phyloP scores from a whole-genome alignment of 352 stramenopile species.

The Pythium dissotocum region DNA sequence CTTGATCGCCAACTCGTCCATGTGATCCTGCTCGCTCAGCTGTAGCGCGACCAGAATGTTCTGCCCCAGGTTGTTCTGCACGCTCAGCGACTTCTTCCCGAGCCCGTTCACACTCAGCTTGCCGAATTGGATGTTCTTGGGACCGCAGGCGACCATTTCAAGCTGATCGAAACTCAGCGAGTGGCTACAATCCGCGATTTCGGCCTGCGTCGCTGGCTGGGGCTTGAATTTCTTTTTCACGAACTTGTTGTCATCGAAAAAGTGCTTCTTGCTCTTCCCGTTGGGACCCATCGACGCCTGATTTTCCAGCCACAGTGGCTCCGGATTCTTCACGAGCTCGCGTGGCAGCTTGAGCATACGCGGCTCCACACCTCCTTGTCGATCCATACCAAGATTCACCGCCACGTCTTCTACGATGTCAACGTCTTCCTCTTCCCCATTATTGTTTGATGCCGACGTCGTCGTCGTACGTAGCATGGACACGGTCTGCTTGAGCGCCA shows the following conservation, averaged over 20 bases:
- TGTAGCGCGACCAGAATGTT: constrained; percentile 79
- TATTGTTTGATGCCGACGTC: constrained; percentile 30
- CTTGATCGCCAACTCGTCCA: constrained; percentile 62
- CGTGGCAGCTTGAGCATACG: constrained; percentile 46
- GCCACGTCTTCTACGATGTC: constrained; percentile 62
- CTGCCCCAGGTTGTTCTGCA: constrained; percentile 88
- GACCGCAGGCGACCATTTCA: constrained; percentile 55
- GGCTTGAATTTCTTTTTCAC: constrained; percentile 93
- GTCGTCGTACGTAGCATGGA: constrained; percentile 38
- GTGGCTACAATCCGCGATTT: constrained; percentile 82
- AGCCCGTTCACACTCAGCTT: constrained; percentile 86
- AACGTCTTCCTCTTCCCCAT: constrained; percentile 27
- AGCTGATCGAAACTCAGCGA: constrained; percentile 81
- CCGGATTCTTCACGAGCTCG: constrained; percentile 33
- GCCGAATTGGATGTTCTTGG: constrained; percentile 92
- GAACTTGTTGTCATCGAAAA: constrained; percentile 89
- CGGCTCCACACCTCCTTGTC: constrained; percentile 49
- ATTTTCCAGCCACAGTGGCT: constrained; percentile 70
- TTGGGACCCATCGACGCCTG: constrained; percentile 21
- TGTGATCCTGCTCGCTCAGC: constrained; percentile 36
- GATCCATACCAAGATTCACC: constrained; percentile 36
- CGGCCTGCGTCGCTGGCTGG: constrained; percentile 84
- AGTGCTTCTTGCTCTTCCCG: constrained; percentile 38
- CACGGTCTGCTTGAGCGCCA: constrained; percentile 51
- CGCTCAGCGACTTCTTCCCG: constrained; percentile 74